Evolutionary conservation across 2,329 filamentous ascomycete species (phyloP).

Genomic region (Fusarium xyrophilum): DNA sequence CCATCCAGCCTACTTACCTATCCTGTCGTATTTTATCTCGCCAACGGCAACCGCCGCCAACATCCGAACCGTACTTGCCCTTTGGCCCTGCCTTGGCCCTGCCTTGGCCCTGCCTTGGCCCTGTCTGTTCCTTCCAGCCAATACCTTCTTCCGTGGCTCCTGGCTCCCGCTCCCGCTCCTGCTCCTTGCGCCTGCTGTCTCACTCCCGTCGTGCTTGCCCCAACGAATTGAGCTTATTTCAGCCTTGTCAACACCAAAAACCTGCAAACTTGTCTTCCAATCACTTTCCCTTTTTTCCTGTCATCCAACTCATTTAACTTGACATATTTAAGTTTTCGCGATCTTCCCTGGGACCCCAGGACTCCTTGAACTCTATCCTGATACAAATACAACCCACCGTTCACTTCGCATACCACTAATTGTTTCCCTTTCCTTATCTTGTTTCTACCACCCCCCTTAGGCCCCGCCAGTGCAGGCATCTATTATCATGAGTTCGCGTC

Average conservation of each 20-base stretch:
- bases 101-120: neutral
- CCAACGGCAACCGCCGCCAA: conserved; percentile 25
- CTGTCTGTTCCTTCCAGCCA: conserved; percentile 7
- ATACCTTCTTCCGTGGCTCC: conserved; percentile 21
- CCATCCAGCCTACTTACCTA: neutral
- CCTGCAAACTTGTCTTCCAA: conserved; percentile 6
- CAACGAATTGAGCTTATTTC: conserved; percentile 37
- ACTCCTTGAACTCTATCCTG: neutral
- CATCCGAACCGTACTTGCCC: conserved; percentile 1
- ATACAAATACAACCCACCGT: conserved; percentile 2
- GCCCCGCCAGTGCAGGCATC: conserved; percentile 35
- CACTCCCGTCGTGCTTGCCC: conserved; percentile 5
- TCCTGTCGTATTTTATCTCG: neutral
- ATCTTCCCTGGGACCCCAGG: neutral
- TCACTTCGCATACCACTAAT: neutral
- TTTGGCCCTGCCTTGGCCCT: conserved; percentile 8
- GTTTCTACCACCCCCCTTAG: neutral
- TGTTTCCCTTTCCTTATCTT: conserved; percentile 8
- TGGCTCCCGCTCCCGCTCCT: neutral
- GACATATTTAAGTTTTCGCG: conserved; percentile 1
- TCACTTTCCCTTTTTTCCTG: neutral
- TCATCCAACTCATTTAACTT: conserved; percentile 4
- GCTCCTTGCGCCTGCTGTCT: neutral
- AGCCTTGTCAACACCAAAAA: conserved; percentile 31
- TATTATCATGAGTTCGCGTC: conserved; percentile 55